Evolutionary conservation across 441 rosid genomes (phyloP), one percentile per base, ranked within the genome.

Genomic region (Erodium trifolium): DNA sequence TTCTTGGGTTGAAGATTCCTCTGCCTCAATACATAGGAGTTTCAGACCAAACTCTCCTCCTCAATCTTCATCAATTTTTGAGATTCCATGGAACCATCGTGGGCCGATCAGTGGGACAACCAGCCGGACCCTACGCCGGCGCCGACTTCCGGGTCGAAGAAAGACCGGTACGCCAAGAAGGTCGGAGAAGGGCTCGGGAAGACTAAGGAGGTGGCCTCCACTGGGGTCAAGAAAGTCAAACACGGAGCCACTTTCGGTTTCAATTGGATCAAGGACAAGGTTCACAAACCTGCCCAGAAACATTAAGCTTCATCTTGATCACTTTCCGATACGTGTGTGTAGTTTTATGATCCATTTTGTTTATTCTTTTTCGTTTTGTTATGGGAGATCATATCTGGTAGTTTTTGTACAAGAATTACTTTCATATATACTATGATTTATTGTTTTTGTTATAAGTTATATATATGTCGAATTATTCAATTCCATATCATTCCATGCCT

Each of bases 101-200:
- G 79, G 82, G 79, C 79, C n/a, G 78, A 76, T 68, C 82, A 76
- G 45, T 71, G 79, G 75, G 77, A 76, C 51, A 12, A 34, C 66
- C 5, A 70, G 27, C 18, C 23, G 66, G n/a, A 5, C 74, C 31
- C 71, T 13, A 7, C 66, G 18, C 3, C 71, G 14, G 66, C 64
- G 17, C 34, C 60, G 63, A 34, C 37, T 34, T 34, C 37, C 4
- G 68, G 49, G 39, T 16, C 1, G 10, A 53, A 66, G 43, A 49
- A 23, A 0, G 12, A 66, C 8, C 73, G 41, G 66, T 76, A 72
- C 35, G 43, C 67, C 3, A 76, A 78, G 72, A 71, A 65, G 63
- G 70, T 78, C 11, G 73, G 49, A 53, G 71, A 72, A 5, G 74
- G 73, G 1, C 9, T 76, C 2, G 74, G 63, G 13, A 81, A 70